Percentiles rank a stretch among this genome's conserved stretches.
phyloP scores from a whole-genome alignment of 2,329 filamentous ascomycete genomes.

The Capronia americana region DNA sequence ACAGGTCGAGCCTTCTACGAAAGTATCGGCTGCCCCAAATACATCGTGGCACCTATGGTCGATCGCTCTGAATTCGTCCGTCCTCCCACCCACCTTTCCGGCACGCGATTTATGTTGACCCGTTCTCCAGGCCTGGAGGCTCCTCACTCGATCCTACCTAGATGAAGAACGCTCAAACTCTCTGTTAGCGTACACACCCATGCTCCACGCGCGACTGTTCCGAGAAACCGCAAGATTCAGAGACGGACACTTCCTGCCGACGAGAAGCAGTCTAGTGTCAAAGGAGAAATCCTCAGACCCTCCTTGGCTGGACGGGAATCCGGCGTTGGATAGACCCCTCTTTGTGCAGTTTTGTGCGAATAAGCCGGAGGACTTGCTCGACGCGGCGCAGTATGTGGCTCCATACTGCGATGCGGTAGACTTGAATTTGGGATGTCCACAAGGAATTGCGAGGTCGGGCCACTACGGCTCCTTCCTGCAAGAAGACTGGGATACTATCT shows the following conservation, averaged over 20 bases:
- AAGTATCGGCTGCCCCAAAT: conserved; percentile 89
- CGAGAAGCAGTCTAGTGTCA: conserved; percentile 48
- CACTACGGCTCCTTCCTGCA: conserved; percentile 95
- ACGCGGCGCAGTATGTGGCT: conserved; percentile 77
- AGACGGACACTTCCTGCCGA: conserved; percentile 78
- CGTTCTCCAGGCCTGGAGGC: conserved; percentile 80
- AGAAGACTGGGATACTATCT: conserved; percentile 86
- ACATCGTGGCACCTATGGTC: conserved; percentile 94
- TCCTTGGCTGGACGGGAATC: conserved; percentile 83
- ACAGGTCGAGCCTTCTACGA: conserved; percentile 91
- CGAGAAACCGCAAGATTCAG: conserved; percentile 77
- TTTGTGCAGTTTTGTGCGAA: conserved; percentile 90
- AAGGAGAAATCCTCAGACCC: conserved; percentile 45
- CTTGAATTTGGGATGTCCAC: conserved; percentile 88
- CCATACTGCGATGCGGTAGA: conserved; percentile 95
- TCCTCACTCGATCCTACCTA: conserved; percentile 93
- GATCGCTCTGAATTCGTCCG: conserved; percentile 96
- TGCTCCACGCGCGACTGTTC: conserved; percentile 94
- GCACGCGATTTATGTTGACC: conserved; percentile 28
- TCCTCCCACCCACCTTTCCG: conserved; percentile 37
- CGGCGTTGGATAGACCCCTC: conserved; percentile 80
- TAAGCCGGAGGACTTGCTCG: conserved; percentile 54
- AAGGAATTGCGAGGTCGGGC: conserved; percentile 89
- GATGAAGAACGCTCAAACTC: conserved; percentile 66
- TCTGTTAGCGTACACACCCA: conserved; percentile 89